These are phyloP conservation scores for Entomortierella beljakovae DNA, from an alignment of 192 early-diverging fungal genomes.

Conservation along the genomic window DNA sequence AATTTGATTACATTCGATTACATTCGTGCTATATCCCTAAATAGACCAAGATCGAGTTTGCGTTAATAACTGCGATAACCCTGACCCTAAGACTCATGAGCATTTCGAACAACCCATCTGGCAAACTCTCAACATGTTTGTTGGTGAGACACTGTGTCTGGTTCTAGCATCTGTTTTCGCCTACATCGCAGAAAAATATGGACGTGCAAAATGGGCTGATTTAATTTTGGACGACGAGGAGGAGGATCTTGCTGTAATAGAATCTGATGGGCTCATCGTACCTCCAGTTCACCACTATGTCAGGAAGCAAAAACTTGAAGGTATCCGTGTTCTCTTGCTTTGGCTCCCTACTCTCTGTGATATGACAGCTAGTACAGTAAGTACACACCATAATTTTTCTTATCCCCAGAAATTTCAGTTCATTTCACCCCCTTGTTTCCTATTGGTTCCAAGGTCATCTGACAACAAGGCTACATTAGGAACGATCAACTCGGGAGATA, in stretches of 20 bases:
- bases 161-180: constrained; percentile 68
- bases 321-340: constrained; percentile 68
- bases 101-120: constrained; percentile 98
- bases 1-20: no score
- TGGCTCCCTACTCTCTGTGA: constrained; percentile 88
- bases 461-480: not conserved
- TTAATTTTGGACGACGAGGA: constrained; percentile 24
- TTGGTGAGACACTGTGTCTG: constrained; percentile 90
- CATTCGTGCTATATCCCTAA: no score
- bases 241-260: constrained; percentile 40
- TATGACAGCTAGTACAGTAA: constrained; percentile 80
- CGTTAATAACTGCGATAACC: constrained; percentile 87
- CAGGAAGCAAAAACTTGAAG: constrained; percentile 61
- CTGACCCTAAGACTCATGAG: constrained; percentile 71
- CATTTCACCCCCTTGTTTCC: not conserved
- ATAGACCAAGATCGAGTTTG: constrained; percentile 91
- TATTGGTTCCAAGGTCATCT: not conserved
- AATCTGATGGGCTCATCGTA: constrained; percentile 54
- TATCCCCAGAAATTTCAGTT: not conserved
- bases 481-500: no score
- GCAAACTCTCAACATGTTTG: constrained; percentile 98
- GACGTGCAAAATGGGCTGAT: constrained; percentile 39
- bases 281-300: constrained; percentile 31
- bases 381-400: not conserved
- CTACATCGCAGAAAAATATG: constrained; percentile 25